Base-by-base conservation (phyloP, 306 rosid species). In the Corylus avellana region DNA sequence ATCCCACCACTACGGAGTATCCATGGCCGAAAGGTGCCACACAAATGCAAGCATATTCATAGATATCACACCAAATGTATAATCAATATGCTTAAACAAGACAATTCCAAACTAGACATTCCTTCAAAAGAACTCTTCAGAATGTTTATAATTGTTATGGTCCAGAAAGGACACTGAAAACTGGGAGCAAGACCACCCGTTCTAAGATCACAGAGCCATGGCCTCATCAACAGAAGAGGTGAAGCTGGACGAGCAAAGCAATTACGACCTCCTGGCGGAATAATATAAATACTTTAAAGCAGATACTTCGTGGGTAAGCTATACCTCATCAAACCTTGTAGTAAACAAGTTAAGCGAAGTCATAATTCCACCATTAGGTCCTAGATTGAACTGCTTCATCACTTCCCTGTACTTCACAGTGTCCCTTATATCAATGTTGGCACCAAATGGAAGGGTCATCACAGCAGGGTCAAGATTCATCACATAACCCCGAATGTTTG, bases 281-380 rank as follows among this genome's bases (percentile, higher is more conserved):
- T 35, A 29, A 32, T 29, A 8, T 8, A 29, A 42, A 8, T 64
- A 64, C 5, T 64, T 3, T 16, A 64, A 3, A 63, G 70, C 70
- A 63, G 46, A 53, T 47, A 59, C 42, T 16, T 20, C 73, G 8
- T 25, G 70, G 44, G 56, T n/a, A 59, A 54, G 5, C 64, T 57
- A 86, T 81, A 95, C 99, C 99, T 95, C 98, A 69, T 95, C 98
- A 81, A 95, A 91, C 87, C 90, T 93, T 58, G 99, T 93, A 11
- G 98, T 96, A 86, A 95, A 95, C 89, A 95, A 87, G 89, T 95
- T 93, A 56, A 95, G 92, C 0, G 99, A 95, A 7, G 99, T 95
- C 88, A 93, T 83, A 76, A 93, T 95, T 71, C 97, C 99, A 7
- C 98, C 98, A 84, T 95, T 95, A 3, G 99, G 99, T 14, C 99